Evolutionary conservation across 345 rosid species (phyloP).

Genomic region (Bruguiera sexangula): DNA sequence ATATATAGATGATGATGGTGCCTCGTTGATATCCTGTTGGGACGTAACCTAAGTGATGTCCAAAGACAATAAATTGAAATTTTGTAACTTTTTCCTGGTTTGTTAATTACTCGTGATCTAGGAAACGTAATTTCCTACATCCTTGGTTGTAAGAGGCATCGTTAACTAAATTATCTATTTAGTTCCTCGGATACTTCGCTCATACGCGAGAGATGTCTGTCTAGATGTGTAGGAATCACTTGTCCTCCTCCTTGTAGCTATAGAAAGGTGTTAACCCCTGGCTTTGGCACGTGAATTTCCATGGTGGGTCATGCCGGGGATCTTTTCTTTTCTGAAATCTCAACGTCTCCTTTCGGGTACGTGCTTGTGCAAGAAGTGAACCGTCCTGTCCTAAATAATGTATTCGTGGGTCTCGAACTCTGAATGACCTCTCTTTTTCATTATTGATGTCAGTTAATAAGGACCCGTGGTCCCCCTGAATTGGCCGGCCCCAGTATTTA

Average conservation of each 20-base stretch:
- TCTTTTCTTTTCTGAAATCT: neutral
- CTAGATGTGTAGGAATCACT: too few species aligned
- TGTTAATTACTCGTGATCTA: neutral
- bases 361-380: neutral
- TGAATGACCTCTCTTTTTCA: neutral
- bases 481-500: conserved; percentile 17
- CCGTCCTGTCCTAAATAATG: neutral
- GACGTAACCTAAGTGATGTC: conserved; percentile 6
- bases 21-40: conserved; percentile 1
- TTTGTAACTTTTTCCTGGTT: conserved; percentile 10
- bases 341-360: neutral
- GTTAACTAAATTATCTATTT: too few species aligned
- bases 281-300: neutral
- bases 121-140: too few species aligned
- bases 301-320: neutral
- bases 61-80: conserved; percentile 29
- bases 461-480: neutral
- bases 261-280: too few species aligned
- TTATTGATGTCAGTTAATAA: neutral
- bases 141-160: too few species aligned
- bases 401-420: neutral
- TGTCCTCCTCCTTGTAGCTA: too few species aligned
- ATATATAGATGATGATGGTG: conserved; percentile 23
- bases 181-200: too few species aligned
- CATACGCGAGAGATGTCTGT: too few species aligned